Base-by-base conservation (phyloP, 139 green algal species). In the Diplosphaera chodatii region DNA sequence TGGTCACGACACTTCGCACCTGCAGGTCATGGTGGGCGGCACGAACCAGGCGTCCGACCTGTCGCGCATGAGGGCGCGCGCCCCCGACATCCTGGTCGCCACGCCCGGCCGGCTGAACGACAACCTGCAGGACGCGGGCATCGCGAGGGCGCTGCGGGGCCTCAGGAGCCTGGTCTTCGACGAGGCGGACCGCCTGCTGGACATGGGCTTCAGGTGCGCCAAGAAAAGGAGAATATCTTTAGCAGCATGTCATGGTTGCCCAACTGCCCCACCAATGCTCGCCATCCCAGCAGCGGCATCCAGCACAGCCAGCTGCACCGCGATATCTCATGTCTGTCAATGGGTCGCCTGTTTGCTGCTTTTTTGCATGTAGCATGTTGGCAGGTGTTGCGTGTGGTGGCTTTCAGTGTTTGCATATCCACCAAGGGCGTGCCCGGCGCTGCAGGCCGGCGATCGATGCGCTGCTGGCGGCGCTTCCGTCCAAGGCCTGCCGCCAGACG, bases 31-130 rank as follows among this genome's bases (percentile, higher is more conserved):
- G 32, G 85, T 95, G 63, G 92, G 92, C n/a, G 92, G 91, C 32
- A 95, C 91, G 64, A 93, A 95, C 82, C 89, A 96, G 32, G 89
- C 91, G 32, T 71, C 69, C 5, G 85, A 94, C n/a, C 59, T 64
- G 21, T 34, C 33, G n/a, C 55, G 68, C 1, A 67, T 90, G 64
- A 69, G 32, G 27, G 67, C 25, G 0, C 30, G 37, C 67, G 69
- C 77, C 27, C 66, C 55, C 4, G 82, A 93, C 74, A 80, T 97
- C 28, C 87, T 97, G 21, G 87, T 97, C 34, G 92, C 88, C 40
- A 98, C 93, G 1, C 93, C 93, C 3, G 93, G 93, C 5, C 85
- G 93, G 15, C 82, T 96, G 56, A 81, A 87, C 28, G 93, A 98
- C 81, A 89, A 94, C 77, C 72, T 96, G 37, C 63, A 89, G 66